These are phyloP conservation scores for Fusarium sp. DNA, from an alignment of 2,329 filamentous ascomycete genomes.

Conservation along the genomic window DNA sequence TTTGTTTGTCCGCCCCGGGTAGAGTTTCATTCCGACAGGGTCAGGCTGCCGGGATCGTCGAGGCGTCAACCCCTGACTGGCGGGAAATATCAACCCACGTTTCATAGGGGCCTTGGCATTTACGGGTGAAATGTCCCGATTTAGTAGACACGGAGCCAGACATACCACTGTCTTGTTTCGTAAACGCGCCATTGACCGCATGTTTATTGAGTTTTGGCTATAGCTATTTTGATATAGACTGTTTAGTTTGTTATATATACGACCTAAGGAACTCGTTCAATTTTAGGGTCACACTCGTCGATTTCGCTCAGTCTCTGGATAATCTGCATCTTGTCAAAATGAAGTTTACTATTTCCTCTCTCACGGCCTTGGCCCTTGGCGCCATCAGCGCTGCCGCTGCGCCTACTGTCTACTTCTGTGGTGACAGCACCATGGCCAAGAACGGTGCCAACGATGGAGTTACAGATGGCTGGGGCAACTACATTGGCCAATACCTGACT, in stretches of 20 bases:
- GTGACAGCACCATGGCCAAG: constrained; percentile 72
- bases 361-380: constrained; percentile 34
- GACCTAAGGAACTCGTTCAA: not conserved
- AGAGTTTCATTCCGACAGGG: constrained; percentile 5
- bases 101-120: not conserved
- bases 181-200: constrained; percentile 13
- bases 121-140: constrained; percentile 12
- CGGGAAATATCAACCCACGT: constrained; percentile 30
- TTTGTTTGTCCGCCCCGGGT: not conserved
- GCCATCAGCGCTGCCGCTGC: constrained; percentile 25
- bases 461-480: constrained; percentile 72
- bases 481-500: constrained; percentile 63
- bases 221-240: not conserved
- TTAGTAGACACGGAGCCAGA: constrained; percentile 26
- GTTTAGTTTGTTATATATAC: constrained; percentile 17
- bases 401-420: constrained; percentile 65
- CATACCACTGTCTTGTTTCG: constrained; percentile 14
- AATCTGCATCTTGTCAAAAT: constrained; percentile 22
- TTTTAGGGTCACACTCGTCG: not conserved
- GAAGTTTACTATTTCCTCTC: constrained; percentile 34
- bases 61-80: constrained; percentile 7
- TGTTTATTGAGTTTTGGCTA: not conserved
- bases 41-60: not conserved
- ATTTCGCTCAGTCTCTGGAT: not conserved
- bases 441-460: constrained; percentile 55